These are phyloP conservation scores for Skeletonema menzelii DNA, from an alignment of 108 stramenopile species.

Conservation along the genomic window DNA sequence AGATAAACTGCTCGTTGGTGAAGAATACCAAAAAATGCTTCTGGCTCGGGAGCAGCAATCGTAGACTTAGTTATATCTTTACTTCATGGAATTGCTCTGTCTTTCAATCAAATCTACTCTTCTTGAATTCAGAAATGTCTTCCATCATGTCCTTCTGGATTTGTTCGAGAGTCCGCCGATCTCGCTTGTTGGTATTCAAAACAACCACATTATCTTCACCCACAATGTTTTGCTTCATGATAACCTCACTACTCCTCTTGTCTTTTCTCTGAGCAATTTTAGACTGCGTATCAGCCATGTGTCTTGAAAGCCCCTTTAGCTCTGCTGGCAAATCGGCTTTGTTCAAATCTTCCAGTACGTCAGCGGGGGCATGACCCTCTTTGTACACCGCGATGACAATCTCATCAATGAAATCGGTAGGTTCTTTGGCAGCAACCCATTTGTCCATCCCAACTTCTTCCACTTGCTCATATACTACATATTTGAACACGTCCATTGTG, in stretches of 20 bases:
- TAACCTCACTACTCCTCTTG: slow-evolving; percentile 37
- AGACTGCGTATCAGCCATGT: slow-evolving; percentile 57
- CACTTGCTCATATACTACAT: slow-evolving; percentile 83
- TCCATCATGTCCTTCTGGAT: slow-evolving; percentile 63
- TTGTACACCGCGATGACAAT: slow-evolving; percentile 75
- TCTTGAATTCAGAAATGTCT: slow-evolving; percentile 32
- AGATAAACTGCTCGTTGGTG: slow-evolving; percentile 70
- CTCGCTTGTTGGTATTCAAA: slow-evolving; percentile 81
- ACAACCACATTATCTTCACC: slow-evolving; percentile 51
- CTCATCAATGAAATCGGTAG: slow-evolving; percentile 84
- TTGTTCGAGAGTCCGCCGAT: slow-evolving; percentile 84
- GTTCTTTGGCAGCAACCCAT: slow-evolving; percentile 87
- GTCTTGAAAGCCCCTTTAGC: slow-evolving; percentile 64
- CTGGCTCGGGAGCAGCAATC: slow-evolving; percentile 31
- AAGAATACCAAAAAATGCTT: slow-evolving; percentile 76
- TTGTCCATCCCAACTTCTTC: slow-evolving; percentile 82
- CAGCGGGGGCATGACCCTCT: slow-evolving; percentile 77
- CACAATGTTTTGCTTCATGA: slow-evolving; percentile 31
- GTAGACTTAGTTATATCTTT: not conserved
- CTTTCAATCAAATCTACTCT: slow-evolving; percentile 22
- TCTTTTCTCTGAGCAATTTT: slow-evolving; percentile 49
- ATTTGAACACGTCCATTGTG: slow-evolving; percentile 85
- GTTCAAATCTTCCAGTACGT: slow-evolving; percentile 82
- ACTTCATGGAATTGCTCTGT: not conserved
- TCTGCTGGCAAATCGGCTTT: slow-evolving; percentile 83